Evolutionary conservation across 129 eudicot species (phyloP).

Genomic region (Erigeron canadensis): DNA sequence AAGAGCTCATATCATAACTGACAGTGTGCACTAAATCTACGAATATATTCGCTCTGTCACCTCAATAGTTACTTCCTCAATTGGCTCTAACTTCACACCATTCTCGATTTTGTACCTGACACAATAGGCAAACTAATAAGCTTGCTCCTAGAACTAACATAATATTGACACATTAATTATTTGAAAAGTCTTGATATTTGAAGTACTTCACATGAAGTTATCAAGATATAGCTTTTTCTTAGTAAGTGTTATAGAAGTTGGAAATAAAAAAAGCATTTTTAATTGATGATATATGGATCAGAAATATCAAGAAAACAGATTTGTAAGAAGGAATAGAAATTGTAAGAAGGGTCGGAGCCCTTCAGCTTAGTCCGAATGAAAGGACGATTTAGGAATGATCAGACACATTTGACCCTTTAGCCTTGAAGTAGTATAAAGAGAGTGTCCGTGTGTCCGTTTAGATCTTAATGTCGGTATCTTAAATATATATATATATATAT

Average conservation of each 20-base stretch:
- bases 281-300: no score
- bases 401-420: no score
- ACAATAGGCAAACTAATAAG: background rate
- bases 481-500: no score
- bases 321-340: no score
- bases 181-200: background rate
- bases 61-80: constrained; percentile 98
- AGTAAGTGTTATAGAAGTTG: background rate
- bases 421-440: no score
- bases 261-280: background rate
- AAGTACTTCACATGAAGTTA: background rate
- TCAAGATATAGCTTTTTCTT: background rate
- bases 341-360: no score
- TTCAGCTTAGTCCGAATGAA: no score
- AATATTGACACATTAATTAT: background rate
- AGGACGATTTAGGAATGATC: no score
- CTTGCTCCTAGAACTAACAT: background rate
- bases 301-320: no score
- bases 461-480: no score
- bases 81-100: constrained; percentile 79
- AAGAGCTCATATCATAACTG: background rate
- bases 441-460: no score
- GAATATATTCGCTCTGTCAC: constrained; percentile 28
- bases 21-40: background rate
- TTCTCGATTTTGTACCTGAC: constrained; percentile 81